Evolutionary conservation across 129 eudicot genomes (phyloP), one percentile per base, ranked within the genome.

Genomic region (Helianthus tuberosus): DNA sequence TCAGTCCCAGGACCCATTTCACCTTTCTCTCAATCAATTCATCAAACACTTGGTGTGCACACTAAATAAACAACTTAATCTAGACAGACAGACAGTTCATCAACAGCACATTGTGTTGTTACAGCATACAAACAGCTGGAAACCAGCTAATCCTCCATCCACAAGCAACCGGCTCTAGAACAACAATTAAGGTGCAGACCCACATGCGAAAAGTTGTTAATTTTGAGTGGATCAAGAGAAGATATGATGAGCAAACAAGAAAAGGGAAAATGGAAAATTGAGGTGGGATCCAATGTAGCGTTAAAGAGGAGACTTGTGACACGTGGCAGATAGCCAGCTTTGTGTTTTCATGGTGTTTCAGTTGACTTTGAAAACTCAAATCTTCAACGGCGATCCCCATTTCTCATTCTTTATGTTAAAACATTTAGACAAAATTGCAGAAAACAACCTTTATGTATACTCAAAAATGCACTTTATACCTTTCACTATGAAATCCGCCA

Each of bases 1-100:
- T 80, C 83, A 9, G 91, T 75, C 64, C 81, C 91, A 25, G 97
- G 82, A 77, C 76, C 89, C 97, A 88, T 91, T 68, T 72, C 60
- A 12, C 43, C 46, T 29, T 32, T 64, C 68, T 61, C 74, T 64
- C 62, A 48, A 49, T 85, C 86, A 78, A 64, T 76, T 59, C 83
- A 72, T 75, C 74, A 49, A 77, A 73, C 80, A 73, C 65, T 17
- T 63, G 9, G 73, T 60, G 59, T 60, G 84, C 80, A 53, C 29
- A 52, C 43, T 12, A 71, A 39, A 49, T 69, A 46, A 51, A 60
- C 61, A 65, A 59, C 64, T 70, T 17, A 70, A 67, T 74, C 50
- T 10, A 5, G 43, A n/a, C 65, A 55, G 50, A 41, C 13, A 5
- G 43, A n/a, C 65, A 55, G 50, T 64, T 72, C 47, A 54, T 20